Conservation (phyloP, 306 rosid species). For the Astragalus glycyphyllos region DNA sequence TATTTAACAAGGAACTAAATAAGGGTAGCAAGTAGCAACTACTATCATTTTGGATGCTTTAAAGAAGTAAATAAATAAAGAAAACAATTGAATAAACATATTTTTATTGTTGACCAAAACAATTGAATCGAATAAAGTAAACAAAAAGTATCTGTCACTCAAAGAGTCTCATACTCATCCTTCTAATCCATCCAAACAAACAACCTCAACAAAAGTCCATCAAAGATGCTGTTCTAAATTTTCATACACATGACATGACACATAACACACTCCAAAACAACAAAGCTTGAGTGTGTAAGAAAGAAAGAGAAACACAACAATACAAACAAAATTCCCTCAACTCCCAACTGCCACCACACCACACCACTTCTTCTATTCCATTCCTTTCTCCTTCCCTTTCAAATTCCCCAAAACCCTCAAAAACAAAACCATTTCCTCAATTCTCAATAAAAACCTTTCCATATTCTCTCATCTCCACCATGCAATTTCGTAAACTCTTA, state of each 20-base stretch:
- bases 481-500: slow-evolving; percentile 62
- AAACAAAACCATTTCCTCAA: neutral
- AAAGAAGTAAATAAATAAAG: too few species aligned
- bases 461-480: slow-evolving; percentile 24
- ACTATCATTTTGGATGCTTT: too few species aligned
- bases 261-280: neutral
- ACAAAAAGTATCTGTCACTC: neutral
- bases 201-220: slow-evolving; percentile 18
- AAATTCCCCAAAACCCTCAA: neutral
- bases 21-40: too few species aligned
- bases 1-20: too few species aligned
- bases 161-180: neutral
- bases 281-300: neutral
- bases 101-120: too few species aligned
- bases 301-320: neutral
- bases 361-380: too few species aligned
- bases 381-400: too few species aligned
- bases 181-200: neutral
- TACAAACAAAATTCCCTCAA: slow-evolving; percentile 6
- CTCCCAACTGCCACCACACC: neutral
- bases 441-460: neutral
- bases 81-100: too few species aligned
- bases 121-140: neutral
- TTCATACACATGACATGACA: neutral
- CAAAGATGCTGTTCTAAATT: neutral